Evolutionary conservation across 1,284 basidiomycete genomes (phyloP).

Genomic region (Ustanciosporium gigantosporum): DNA sequence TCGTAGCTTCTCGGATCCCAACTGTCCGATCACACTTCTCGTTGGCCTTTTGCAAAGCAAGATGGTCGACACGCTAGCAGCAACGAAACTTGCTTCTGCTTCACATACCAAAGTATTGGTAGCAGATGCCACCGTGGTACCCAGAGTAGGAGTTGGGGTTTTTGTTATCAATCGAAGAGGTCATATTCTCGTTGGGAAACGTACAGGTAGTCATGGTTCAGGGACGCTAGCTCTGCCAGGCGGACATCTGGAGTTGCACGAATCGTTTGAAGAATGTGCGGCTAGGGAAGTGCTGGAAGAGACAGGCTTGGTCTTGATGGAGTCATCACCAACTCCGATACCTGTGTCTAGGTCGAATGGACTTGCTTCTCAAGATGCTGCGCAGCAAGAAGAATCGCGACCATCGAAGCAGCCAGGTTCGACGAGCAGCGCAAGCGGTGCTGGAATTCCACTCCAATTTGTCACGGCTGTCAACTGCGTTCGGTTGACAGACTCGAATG

Average conservation of each 20-base stretch:
- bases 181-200: conserved; percentile 49
- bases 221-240: conserved; percentile 55
- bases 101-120: too few species aligned
- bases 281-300: conserved; percentile 38
- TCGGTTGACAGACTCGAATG: too few species aligned
- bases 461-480: conserved; percentile 42
- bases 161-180: conserved; percentile 49
- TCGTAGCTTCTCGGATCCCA: too few species aligned
- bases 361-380: conserved; percentile 1
- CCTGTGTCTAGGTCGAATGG: conserved; percentile 5
- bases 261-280: conserved; percentile 53
- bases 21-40: too few species aligned
- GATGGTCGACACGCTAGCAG: too few species aligned
- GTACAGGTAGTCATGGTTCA: conserved; percentile 54
- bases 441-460: conserved; percentile 25
- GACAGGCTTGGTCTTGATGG: conserved; percentile 35
- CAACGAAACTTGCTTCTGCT: too few species aligned
- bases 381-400: not conserved
- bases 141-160: conserved; percentile 54
- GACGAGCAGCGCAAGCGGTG: not conserved
- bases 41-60: too few species aligned
- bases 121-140: conserved; percentile 34
- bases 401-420: not conserved
- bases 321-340: conserved; percentile 1
- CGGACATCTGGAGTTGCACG: conserved; percentile 58